phyloP scores from a whole-genome alignment of 805 yeast species.

The Nakazawaea ishiwadae region DNA sequence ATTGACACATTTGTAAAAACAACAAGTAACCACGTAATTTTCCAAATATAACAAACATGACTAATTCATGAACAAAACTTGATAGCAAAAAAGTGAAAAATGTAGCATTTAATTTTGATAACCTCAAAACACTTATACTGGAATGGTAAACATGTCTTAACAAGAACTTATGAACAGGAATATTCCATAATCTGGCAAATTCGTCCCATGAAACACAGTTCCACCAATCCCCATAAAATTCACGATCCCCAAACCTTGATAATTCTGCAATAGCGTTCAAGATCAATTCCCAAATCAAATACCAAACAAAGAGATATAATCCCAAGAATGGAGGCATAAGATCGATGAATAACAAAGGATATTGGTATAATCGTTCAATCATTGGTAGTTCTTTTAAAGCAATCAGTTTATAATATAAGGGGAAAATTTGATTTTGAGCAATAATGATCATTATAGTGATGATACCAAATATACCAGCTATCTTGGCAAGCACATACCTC shows the following conservation, averaged over 20 bases:
- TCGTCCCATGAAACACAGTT: conserved; percentile 91
- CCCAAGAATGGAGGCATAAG: conserved; percentile 75
- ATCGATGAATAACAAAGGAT: conserved; percentile 61
- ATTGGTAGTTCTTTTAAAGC: conserved; percentile 48
- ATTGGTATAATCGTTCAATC: conserved; percentile 36
- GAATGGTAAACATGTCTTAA: conserved; percentile 93
- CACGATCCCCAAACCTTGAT: conserved; percentile 81
- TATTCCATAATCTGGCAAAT: conserved; percentile 91
- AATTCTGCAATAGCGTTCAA: conserved; percentile 87
- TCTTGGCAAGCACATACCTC: conserved; percentile 62
- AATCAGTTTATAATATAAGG: conserved; percentile 59
- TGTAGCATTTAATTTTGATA: conserved; percentile 67
- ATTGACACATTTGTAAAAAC: conserved; percentile 78
- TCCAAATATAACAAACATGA: conserved; percentile 85
- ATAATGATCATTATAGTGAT: conserved; percentile 76
- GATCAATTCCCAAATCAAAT: conserved; percentile 93
- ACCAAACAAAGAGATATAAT: conserved; percentile 74
- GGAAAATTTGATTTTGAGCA: conserved; percentile 73
- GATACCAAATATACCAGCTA: conserved; percentile 81
- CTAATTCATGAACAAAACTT: conserved; percentile 81
- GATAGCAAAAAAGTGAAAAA: conserved; percentile 75
- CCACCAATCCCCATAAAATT: conserved; percentile 98
- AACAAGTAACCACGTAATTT: conserved; percentile 78
- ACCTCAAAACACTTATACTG: conserved; percentile 67
- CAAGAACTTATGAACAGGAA: conserved; percentile 86